Conservation (phyloP, 352 stramenopile species). For the Phytophthora sansomeana region DNA sequence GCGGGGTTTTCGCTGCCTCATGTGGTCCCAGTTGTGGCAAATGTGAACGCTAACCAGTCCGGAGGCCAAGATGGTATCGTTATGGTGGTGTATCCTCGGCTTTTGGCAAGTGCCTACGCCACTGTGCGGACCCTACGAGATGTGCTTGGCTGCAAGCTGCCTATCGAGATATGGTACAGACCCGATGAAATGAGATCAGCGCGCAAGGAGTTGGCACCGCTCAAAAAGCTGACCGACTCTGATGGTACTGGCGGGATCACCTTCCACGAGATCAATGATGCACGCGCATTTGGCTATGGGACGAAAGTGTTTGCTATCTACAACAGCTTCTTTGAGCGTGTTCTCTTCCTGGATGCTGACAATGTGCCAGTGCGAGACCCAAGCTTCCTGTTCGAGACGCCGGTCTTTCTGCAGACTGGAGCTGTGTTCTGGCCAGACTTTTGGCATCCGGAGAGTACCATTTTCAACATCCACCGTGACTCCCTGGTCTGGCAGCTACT, state of each 20-base stretch:
- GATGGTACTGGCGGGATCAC: conserved; percentile 26
- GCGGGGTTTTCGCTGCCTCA: conserved; percentile 20
- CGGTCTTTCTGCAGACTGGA: conserved; percentile 46
- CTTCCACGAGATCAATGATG: conserved; percentile 47
- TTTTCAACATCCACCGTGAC: conserved; percentile 69
- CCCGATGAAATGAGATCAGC: conserved; percentile 38
- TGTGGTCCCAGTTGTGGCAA: conserved; percentile 13
- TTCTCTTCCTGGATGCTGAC: conserved; percentile 67
- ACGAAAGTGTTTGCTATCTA: conserved; percentile 61
- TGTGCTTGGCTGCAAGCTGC: conserved; percentile 33
- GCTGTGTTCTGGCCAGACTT: conserved; percentile 76
- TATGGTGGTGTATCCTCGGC: conserved; percentile 30
- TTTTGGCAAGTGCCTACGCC: conserved; percentile 26
- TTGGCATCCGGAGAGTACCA: conserved; percentile 67
- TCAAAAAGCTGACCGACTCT: conserved; percentile 26
- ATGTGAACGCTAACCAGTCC: conserved; percentile 17
- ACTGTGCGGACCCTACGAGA: conserved; percentile 23
- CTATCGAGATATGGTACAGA: conserved; percentile 65
- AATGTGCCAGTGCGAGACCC: conserved; percentile 59
- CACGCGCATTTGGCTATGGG: conserved; percentile 47
- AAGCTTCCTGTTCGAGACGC: conserved; percentile 54
- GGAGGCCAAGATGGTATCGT: conserved; percentile 25
- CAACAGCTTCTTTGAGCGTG: conserved; percentile 48
- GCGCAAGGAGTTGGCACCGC: conserved; percentile 6
- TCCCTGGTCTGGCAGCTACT: conserved; percentile 68